These are phyloP conservation scores for Auxenochlorella pyrenoidosa DNA, from an alignment of 139 green algal species.

Conservation along the genomic window DNA sequence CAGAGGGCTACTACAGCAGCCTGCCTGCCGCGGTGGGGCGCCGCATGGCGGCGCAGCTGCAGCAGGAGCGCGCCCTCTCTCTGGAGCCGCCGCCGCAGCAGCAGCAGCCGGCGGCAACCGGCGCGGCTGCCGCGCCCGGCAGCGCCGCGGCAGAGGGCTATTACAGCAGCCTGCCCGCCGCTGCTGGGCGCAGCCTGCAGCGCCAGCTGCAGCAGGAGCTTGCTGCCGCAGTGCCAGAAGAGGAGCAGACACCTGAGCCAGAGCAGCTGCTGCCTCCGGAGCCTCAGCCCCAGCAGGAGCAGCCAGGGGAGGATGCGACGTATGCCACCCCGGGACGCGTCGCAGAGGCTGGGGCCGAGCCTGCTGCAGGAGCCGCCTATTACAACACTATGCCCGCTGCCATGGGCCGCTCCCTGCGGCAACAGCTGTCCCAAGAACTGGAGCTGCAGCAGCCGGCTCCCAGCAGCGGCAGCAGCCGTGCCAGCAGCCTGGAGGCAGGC, in stretches of 20 bases:
- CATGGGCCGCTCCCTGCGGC: constrained; percentile 16
- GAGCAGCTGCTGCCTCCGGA: neutral
- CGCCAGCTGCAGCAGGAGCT: constrained; percentile 21
- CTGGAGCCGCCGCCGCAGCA: neutral
- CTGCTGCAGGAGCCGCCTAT: neutral
- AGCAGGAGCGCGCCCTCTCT: neutral
- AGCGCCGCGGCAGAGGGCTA: neutral
- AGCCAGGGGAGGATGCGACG: neutral
- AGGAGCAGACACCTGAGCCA: neutral
- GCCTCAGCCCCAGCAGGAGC: neutral
- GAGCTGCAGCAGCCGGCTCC: neutral
- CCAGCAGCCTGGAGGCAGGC: neutral
- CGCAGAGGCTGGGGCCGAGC: neutral
- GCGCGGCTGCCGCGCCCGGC: no score
- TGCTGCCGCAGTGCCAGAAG: neutral
- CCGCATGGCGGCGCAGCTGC: neutral
- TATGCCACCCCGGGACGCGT: neutral
- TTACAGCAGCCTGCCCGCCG: constrained; percentile 31
- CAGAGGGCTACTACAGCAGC: neutral
- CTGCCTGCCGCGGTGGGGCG: neutral
- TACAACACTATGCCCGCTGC: constrained; percentile 37
- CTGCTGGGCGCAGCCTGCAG: constrained; percentile 18
- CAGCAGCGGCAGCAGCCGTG: neutral
- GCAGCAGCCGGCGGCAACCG: no score
- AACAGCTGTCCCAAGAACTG: constrained; percentile 1